phyloP scores from a whole-genome alignment of 768 basidiomycete genomes.

The Hypholoma sublateritium region DNA sequence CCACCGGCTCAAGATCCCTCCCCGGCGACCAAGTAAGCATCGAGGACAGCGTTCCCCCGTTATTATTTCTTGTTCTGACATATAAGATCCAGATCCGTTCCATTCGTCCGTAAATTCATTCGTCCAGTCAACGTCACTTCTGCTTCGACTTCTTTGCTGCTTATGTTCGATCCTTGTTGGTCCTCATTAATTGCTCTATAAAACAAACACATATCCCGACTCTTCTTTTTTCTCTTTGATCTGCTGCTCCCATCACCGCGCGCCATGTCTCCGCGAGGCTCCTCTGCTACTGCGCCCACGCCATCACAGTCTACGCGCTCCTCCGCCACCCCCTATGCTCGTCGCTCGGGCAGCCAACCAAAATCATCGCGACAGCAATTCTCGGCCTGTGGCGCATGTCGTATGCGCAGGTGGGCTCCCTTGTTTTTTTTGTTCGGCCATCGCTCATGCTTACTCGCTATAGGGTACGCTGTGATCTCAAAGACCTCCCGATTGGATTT shows the following conservation, averaged over 20 bases:
- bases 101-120: conserved; percentile 30
- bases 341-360: conserved; percentile 57
- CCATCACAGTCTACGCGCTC: conserved; percentile 33
- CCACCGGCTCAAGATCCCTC: conserved; percentile 33
- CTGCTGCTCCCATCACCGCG: conserved; percentile 12
- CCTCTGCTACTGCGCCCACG: conserved; percentile 36
- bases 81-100: conserved; percentile 47
- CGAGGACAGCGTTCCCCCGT: conserved; percentile 28
- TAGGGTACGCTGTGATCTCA: conserved; percentile 92
- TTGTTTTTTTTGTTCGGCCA: conserved; percentile 11
- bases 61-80: conserved; percentile 23
- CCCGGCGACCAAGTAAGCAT: conserved; percentile 37
- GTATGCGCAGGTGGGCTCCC: conserved; percentile 69
- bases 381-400: conserved; percentile 92
- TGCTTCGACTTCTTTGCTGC: conserved; percentile 30
- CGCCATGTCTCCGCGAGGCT: conserved; percentile 58
- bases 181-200: conserved; percentile 33
- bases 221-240: conserved; percentile 23
- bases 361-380: conserved; percentile 84
- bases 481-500: conserved; percentile 67
- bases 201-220: conserved; percentile 28
- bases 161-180: conserved; percentile 26
- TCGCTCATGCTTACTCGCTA: conserved; percentile 6
- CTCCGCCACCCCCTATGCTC: conserved; percentile 41
- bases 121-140: conserved; percentile 30